These are phyloP conservation scores for Keithomyces neogunnii DNA, from an alignment of 2,329 filamentous ascomycete genomes.

Conservation along the genomic window DNA sequence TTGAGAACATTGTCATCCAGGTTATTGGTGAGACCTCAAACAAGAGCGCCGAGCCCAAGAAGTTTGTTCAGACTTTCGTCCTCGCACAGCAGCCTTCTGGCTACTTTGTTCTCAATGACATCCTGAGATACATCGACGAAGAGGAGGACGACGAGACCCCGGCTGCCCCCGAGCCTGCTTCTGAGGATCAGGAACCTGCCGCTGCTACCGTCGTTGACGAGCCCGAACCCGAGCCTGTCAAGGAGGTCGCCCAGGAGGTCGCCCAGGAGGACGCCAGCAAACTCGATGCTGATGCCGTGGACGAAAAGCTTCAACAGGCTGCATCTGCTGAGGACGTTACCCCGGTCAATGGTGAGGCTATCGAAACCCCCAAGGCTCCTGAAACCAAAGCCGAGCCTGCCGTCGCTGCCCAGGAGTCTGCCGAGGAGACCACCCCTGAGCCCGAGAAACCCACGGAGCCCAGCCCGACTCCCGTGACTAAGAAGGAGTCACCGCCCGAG, in stretches of 20 bases:
- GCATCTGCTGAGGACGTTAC: slow-evolving; percentile 6
- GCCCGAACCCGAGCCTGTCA: slow-evolving; percentile 20
- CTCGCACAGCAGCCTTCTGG: slow-evolving; percentile 92
- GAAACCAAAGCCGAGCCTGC: slow-evolving; percentile 16
- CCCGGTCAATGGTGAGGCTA: slow-evolving; percentile 1
- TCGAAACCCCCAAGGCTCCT: slow-evolving; percentile 24
- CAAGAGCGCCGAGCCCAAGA: slow-evolving; percentile 82
- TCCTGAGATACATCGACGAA: slow-evolving; percentile 87
- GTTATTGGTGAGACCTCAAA: slow-evolving; percentile 98
- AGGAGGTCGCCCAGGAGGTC: slow-evolving; percentile 56
- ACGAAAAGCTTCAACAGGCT: slow-evolving; percentile 30
- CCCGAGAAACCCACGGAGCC: slow-evolving; percentile 61
- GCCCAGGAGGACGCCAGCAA: slow-evolving; percentile 27
- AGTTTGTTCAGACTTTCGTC: slow-evolving; percentile 97
- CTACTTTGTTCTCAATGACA: slow-evolving; percentile 97
- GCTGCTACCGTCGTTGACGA: slow-evolving; percentile 20
- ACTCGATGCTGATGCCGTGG: slow-evolving; percentile 22
- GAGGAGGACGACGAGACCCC: slow-evolving; percentile 62
- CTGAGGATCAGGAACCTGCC: slow-evolving; percentile 12
- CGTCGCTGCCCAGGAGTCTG: slow-evolving; percentile 38
- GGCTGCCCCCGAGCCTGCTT: slow-evolving; percentile 11
- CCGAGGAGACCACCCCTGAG: slow-evolving; percentile 48
- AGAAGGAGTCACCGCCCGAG: slow-evolving; percentile 35
- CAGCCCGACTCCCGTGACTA: slow-evolving; percentile 44
- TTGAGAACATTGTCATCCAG: slow-evolving; percentile 91